These are phyloP conservation scores for Globisporangium cederbergense DNA, from an alignment of 352 stramenopile genomes.

Conservation along the genomic window DNA sequence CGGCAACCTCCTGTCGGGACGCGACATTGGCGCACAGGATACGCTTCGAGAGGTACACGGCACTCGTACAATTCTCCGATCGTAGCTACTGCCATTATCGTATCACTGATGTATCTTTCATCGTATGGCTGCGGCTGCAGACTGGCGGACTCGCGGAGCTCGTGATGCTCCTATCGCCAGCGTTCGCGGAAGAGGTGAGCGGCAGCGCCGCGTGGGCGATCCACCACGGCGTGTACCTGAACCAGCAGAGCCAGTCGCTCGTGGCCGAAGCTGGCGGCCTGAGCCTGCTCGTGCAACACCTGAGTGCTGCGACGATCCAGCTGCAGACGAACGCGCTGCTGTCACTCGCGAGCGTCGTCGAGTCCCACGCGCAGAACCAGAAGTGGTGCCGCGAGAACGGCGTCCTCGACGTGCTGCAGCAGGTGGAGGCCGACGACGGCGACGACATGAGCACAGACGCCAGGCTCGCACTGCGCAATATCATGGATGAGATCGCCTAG, in stretches of 20 bases:
- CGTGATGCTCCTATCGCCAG: slow-evolving; percentile 57
- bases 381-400: slow-evolving; percentile 42
- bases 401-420: slow-evolving; percentile 33
- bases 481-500: slow-evolving; percentile 43
- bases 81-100: not conserved
- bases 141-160: slow-evolving; percentile 52
- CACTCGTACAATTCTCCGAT: not conserved
- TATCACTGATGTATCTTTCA: not conserved
- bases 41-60: slow-evolving; percentile 37
- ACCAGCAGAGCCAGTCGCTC: slow-evolving; percentile 58
- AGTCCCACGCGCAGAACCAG: slow-evolving; percentile 46
- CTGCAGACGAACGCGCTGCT: slow-evolving; percentile 72
- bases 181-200: slow-evolving; percentile 63
- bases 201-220: slow-evolving; percentile 75
- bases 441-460: slow-evolving; percentile 55
- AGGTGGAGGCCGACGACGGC: slow-evolving; percentile 38
- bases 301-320: slow-evolving; percentile 35
- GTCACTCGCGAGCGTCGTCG: slow-evolving; percentile 53
- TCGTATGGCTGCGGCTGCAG: not conserved
- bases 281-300: slow-evolving; percentile 51
- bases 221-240: slow-evolving; percentile 62
- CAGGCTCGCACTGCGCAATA: slow-evolving; percentile 39
- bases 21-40: slow-evolving; percentile 57
- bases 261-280: slow-evolving; percentile 58
- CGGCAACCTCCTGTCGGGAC: slow-evolving; percentile 60